Evolutionary conservation across 352 stramenopile genomes (phyloP).

Genomic region (Globisporangium cylindrosporum): DNA sequence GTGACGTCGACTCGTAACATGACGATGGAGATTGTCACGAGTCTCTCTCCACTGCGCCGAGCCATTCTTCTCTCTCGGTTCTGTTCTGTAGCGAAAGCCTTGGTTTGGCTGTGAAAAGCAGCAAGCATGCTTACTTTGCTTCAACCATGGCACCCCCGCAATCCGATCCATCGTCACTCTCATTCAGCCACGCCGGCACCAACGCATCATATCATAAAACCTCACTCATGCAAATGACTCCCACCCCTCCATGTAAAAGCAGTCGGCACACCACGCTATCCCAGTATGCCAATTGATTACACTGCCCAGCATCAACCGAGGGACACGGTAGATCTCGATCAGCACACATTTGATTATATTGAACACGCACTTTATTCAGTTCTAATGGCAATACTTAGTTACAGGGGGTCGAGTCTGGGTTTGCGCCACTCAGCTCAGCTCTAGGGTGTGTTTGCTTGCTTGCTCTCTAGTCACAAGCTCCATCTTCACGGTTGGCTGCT

Average conservation of each 20-base stretch:
- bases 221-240: neutral
- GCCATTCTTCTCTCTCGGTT: neutral
- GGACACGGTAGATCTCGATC: too few species aligned
- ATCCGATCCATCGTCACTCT: neutral
- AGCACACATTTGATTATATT: neutral
- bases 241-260: too few species aligned
- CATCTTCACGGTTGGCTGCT: neutral
- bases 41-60: neutral
- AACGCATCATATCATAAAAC: neutral
- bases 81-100: neutral
- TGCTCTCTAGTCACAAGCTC: too few species aligned
- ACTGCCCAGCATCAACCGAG: neutral
- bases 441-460: neutral
- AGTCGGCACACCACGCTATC: too few species aligned
- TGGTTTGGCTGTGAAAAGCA: neutral
- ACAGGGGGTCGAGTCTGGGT: neutral
- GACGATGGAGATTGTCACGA: neutral
- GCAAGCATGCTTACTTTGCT: neutral
- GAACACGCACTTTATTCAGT: neutral
- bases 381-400: neutral
- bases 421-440: neutral
- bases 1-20: neutral
- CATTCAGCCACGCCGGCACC: too few species aligned
- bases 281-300: neutral
- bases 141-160: neutral